Base-by-base conservation (phyloP, 192 early-diverging fungal genomes). In the Backusella macrospora region DNA sequence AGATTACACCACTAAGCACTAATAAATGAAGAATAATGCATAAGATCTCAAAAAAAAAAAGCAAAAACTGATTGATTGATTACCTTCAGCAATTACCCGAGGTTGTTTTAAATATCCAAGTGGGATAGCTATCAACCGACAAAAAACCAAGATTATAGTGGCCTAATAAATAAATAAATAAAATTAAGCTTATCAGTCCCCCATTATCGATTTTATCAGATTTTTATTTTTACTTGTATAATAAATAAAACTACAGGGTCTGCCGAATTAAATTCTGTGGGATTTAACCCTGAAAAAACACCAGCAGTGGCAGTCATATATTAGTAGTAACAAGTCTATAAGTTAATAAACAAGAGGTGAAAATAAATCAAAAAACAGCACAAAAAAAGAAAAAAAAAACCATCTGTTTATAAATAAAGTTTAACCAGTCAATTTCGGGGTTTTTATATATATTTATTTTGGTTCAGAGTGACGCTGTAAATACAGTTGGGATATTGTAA, bases 1-100 rank as follows among this genome's bases (percentile, higher is more conserved):
- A 86, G 4, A 96, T 75, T 46, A 97, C 94, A 14, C 95, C 95
- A 26, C 90, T 94, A 34, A 97, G 73, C 49, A 98, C 91, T 78
- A 62, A 45, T 1, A 9, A 9, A 10, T 37, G 37, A 13, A 29
- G 16, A 46, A 47, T 6, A n/a, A 3, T n/a, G 37, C 15, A 16
- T 34, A 40, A 40, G 38, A 38, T 46, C 14, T 26, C 8, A 44
- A 44, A 45, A 68, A 68, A 23, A n/a, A 15, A 38, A 62, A 23
- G 23, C 0, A 65, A 39, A 65, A 13, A 39, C 13, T 2, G 4
- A 13, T 12, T 18, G 6, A n/a, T 37, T 2, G 6, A 29, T 43
- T 78, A 70, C 77, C 77, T 76, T 98, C 96, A 39, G 96, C 92
- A 55, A 98, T 97, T 47, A 96, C 96, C 4, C 85, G 77, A 1